Evolutionary conservation across 352 stramenopile species (phyloP).

Genomic region (Aphanomyces euteiches): DNA sequence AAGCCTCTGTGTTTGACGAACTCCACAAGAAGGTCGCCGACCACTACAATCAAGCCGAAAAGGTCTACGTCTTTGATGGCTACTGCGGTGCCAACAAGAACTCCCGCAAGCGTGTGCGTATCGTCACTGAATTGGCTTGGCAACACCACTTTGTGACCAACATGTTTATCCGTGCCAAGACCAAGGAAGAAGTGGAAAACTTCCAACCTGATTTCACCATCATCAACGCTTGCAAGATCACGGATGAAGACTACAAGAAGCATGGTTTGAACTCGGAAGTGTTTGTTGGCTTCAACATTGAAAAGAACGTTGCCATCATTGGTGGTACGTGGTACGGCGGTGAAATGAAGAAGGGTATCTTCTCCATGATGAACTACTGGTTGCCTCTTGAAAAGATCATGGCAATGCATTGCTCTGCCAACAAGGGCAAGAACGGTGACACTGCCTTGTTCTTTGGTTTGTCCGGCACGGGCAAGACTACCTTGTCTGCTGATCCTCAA

Average conservation of each 20-base stretch:
- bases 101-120: slow-evolving; percentile 93
- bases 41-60: slow-evolving; percentile 91
- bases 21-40: slow-evolving; percentile 92
- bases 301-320: slow-evolving; percentile 94
- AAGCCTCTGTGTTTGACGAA: slow-evolving; percentile 92
- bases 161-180: slow-evolving; percentile 91
- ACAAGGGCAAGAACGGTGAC: slow-evolving; percentile 95
- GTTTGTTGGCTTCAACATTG: slow-evolving; percentile 96
- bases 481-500: slow-evolving; percentile 87
- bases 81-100: slow-evolving; percentile 92
- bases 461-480: slow-evolving; percentile 88
- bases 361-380: slow-evolving; percentile 99
- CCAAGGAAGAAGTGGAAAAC: slow-evolving; percentile 80
- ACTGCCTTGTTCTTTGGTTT: slow-evolving; percentile 98
- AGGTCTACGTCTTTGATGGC: slow-evolving; percentile 95
- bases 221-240: slow-evolving; percentile 96
- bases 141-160: slow-evolving; percentile 98
- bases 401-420: slow-evolving; percentile 98
- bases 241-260: slow-evolving; percentile 92
- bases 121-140: slow-evolving; percentile 97
- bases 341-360: slow-evolving; percentile 99
- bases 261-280: slow-evolving; percentile 94
- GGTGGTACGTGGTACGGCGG: slow-evolving; percentile 96
- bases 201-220: slow-evolving; percentile 98
- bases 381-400: slow-evolving; percentile 93